Evolutionary conservation across 192 early-diverging fungal species (phyloP), one percentile per base, ranked within the genome.

Genomic region (Mortierella claussenii): DNA sequence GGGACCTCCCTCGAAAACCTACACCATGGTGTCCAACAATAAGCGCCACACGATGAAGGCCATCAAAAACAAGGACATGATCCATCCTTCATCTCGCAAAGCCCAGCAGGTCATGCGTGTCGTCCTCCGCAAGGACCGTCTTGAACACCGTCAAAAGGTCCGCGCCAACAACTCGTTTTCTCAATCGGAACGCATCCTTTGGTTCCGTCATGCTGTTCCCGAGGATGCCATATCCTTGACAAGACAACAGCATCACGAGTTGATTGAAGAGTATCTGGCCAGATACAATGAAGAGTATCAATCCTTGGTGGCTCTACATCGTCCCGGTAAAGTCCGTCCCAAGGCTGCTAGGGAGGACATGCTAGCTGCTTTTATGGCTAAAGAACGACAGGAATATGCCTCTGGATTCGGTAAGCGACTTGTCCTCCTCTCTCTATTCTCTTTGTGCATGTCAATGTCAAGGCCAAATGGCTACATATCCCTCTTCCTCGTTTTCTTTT

Each of bases 11-110:
- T n/a, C n/a, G n/a, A n/a, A n/a, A n/a, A n/a, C n/a, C n/a, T 32
- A 48, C 43, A 26, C 57, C 28, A 76, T 76, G 73, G 73, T 76
- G 74, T 81, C 82, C n/a, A 84, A 84, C 50, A 86, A 85, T 58
- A 84, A 84, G 60, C 56, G 69, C 67, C 80, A 84, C 52, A 87
- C 86, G 55, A 60, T 87, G 46, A 87, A 87, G 49, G 55, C 86
- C 32, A 84, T 86, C 78, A 87, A 87, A 65, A 87, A 87, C 55
- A 73, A 80, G 63, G 79, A 83, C 43, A 74, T 75, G 54, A 80
- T 83, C 30, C 84, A 88, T 44, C 86, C 86, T 28, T 85, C 83
- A 21, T 86, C 84, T 17, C 74, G 86, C 32, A 88, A 88, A 60
- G 86, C 86, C 30, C 70, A 75, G 37, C 84, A 85, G 58, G 62